Evolutionary conservation across 768 basidiomycete species (phyloP), one percentile per base, ranked within the genome.

Genomic region (Kwoniella dejecticola): DNA sequence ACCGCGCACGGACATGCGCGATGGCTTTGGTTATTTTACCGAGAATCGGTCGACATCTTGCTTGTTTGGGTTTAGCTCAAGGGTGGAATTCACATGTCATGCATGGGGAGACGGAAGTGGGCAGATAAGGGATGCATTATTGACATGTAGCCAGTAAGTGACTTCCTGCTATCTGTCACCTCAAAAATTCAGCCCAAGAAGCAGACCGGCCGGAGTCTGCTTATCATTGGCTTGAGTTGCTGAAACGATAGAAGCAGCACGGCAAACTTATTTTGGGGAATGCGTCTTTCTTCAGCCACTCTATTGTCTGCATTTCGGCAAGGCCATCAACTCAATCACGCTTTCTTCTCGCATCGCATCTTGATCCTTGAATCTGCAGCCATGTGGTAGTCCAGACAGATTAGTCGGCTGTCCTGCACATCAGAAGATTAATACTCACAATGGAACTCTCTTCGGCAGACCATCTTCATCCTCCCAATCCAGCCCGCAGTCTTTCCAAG

Each of bases 401-500:
- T n/a, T 36, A 36, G 33, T 36, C 33, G 33, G 33, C 7, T 36
- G 7, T 7, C 7, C 33, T 36, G 33, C 7, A 36, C 15, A 7
- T 36, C 15, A 7, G 7, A 36, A 7, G 33, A 36, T 36, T 36
- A 15, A 36, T 36, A 64, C 69, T 62, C 19, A 67, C 69, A 56
- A 60, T 7, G 69, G 69, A 10, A 63, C 60, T 7, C 69, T 50
- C 40, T 30, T 42, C 8, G 69, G 69, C 41, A 70, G 38, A 50
- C 68, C 69, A 23, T 60, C 49, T 4, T 38, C 15, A 60, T 70
- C 63, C n/a, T 70, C 67, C 57, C 60, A 70, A 41, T 74, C 71
- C 23, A 77, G 52, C 1, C 71, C 76, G 13, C 68, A 57, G 26
- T 63, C 66, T 33, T 65, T 61, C 60, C 69, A 73, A 8, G 67